Percentiles rank a stretch among this genome's conserved stretches.
These are phyloP conservation scores for Xylaria cubensis DNA, from an alignment of 495 filamentous ascomycete species.

Conservation along the genomic window DNA sequence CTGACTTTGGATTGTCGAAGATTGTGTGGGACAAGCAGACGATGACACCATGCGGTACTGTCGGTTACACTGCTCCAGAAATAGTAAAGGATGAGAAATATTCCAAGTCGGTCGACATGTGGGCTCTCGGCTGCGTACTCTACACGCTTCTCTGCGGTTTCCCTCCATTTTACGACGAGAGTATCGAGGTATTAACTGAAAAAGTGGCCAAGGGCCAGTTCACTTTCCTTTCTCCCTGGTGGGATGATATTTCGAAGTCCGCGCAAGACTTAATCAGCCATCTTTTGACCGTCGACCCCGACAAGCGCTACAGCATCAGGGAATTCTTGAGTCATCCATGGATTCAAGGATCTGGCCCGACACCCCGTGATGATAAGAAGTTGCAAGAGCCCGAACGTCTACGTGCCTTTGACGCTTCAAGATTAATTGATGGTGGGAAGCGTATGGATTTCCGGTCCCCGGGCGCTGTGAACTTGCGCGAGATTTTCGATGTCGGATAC, in stretches of 20 bases:
- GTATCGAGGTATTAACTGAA: constrained; percentile 94
- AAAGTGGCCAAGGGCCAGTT: constrained; percentile 97
- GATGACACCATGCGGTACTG: constrained; percentile 99
- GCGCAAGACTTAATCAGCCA: constrained; percentile 95
- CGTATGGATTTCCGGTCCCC: constrained; percentile 95
- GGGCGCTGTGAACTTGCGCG: constrained; percentile 90
- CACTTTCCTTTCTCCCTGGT: constrained; percentile 98
- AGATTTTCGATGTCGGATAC: constrained; percentile 97
- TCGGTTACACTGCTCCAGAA: constrained; percentile 98
- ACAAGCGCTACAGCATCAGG: constrained; percentile 85
- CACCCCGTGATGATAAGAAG: constrained; percentile 69
- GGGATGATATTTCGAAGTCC: constrained; percentile 97
- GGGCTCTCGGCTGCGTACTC: constrained; percentile 95
- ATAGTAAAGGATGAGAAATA: constrained; percentile 99
- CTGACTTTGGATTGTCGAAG: constrained; percentile 96
- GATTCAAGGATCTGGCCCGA: constrained; percentile 69
- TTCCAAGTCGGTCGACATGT: constrained; percentile 99
- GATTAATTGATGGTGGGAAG: constrained; percentile 64
- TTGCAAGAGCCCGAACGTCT: constrained; percentile 49
- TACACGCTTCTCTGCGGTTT: constrained; percentile 98
- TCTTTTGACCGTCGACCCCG: constrained; percentile 89
- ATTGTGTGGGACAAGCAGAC: constrained; percentile 98
- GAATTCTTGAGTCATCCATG: constrained; percentile 93
- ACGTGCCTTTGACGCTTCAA: constrained; percentile 61
- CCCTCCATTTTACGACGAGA: constrained; percentile 98